These are phyloP conservation scores for Ensete glaucum DNA, from an alignment of 176 grass and related monocot genomes.

Conservation along the genomic window DNA sequence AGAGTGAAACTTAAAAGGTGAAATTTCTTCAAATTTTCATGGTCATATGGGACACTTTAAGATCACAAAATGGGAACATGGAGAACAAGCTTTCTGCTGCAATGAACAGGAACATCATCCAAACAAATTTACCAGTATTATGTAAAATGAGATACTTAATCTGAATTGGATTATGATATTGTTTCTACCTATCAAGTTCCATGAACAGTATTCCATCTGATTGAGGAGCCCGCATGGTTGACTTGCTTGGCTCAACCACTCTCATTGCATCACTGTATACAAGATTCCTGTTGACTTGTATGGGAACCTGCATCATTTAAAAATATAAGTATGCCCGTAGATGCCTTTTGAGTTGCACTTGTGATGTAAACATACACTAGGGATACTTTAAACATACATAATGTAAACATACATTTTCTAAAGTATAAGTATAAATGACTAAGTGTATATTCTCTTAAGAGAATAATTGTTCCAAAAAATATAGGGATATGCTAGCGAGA, in stretches of 20 bases:
- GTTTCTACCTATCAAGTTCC: conserved; percentile 82
- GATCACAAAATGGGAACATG: not conserved
- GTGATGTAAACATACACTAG: too few relatives aligned
- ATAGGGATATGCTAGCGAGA: too few relatives aligned
- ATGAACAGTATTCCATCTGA: conserved; percentile 61
- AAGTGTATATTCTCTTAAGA: not conserved
- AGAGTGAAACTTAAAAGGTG: not conserved
- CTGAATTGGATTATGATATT: not conserved
- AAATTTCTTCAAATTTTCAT: not conserved
- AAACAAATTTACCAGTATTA: not conserved
- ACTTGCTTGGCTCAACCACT: conserved; percentile 48
- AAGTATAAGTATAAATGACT: not conserved
- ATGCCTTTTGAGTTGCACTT: too few relatives aligned
- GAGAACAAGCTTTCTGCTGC: not conserved
- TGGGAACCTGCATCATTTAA: conserved; percentile 41
- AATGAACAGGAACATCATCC: not conserved
- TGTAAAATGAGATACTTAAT: not conserved
- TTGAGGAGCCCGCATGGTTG: conserved; percentile 22
- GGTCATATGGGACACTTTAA: not conserved
- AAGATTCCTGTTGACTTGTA: conserved; percentile 85
- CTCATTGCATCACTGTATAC: conserved; percentile 85
- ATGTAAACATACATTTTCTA: not conserved
- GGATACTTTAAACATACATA: not conserved
- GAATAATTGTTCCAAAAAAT: not conserved
- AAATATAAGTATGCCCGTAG: not conserved